Percentiles rank a stretch among this genome's conserved stretches.
These are phyloP conservation scores for Pneumocystis sp. DNA, from an alignment of 1,139 yeast species.

Conservation along the genomic window DNA sequence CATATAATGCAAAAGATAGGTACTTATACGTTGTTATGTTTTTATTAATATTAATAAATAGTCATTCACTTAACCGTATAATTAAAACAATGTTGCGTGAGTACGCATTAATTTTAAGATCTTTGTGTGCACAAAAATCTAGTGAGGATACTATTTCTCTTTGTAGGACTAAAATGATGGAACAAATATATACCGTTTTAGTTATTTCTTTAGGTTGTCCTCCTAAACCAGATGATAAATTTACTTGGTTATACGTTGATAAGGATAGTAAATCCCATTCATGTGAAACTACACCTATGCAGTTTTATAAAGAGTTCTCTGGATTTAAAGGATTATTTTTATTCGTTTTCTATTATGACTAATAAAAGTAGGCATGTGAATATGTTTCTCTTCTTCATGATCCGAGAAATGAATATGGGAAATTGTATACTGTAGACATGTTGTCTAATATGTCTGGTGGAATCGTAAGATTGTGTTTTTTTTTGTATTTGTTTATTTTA, in stretches of 20 bases:
- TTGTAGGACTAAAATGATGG: constrained; percentile 19
- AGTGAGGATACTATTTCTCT: constrained; percentile 6
- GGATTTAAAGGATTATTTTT: constrained; percentile 28
- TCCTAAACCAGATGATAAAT: constrained; percentile 40
- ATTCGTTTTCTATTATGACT: constrained; percentile 24
- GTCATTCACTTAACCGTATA: constrained; percentile 31
- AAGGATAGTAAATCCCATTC: constrained; percentile 38
- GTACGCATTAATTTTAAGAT: constrained; percentile 41
- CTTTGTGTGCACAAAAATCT: constrained; percentile 23
- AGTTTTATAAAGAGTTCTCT: constrained; percentile 29
- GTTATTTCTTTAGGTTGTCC: constrained; percentile 47
- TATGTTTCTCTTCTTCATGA: constrained; percentile 48
- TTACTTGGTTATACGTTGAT: constrained; percentile 48
- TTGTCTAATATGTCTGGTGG: constrained; percentile 49
- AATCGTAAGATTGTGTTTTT: constrained; percentile 25
- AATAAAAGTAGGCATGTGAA: constrained; percentile 16
- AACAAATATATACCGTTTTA: constrained; percentile 39
- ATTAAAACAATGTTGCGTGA: constrained; percentile 47
- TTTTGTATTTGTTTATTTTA: background rate
- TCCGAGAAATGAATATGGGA: constrained; percentile 42
- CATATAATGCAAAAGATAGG: constrained; percentile 32
- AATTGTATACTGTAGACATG: constrained; percentile 46
- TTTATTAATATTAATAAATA: constrained; percentile 28
- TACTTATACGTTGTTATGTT: background rate
- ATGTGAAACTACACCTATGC: constrained; percentile 37